Base-by-base conservation (phyloP, 192 early-diverging fungal genomes). In the Gamsiella multidivaricata region DNA sequence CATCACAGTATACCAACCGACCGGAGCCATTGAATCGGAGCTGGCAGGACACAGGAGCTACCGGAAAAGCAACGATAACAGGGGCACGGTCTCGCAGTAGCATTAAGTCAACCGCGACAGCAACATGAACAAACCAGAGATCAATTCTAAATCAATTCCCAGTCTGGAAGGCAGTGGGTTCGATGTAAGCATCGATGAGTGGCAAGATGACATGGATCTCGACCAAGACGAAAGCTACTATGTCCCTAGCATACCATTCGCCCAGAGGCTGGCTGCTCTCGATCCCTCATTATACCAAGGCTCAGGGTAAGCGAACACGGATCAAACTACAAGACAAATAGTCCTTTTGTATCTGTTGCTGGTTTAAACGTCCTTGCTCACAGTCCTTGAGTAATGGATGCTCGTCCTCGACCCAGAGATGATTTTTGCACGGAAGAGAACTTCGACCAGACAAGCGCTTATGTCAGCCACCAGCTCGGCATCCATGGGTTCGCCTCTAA, bases 371-470 rank as follows among this genome's bases (percentile, higher is more conserved):
- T n/a, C n/a, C n/a, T n/a, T n/a, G n/a, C n/a, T n/a, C n/a, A n/a
- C n/a, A n/a, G n/a, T n/a, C n/a, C n/a, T n/a, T n/a, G n/a, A n/a
- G n/a, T n/a, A n/a, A n/a, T n/a, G n/a, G n/a, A n/a, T n/a, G n/a
- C n/a, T n/a, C n/a, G n/a, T n/a, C n/a, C n/a, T n/a, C n/a, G 0
- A 43, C 25, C 7, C 39, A 78, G 74, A 0, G 74, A 78, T 8
- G 66, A 78, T 31, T 78, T 69, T 49, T 66, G 63, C 15, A 69
- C 54, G 9, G 60, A 59, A 29, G 74, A 78, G 11, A 78, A 78
- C 28, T 78, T 64, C 53, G 74, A 78, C 28, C 74, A 78, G 47
- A 78, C 74, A 25, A 78, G 74, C 32, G 57, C 74, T 18, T 69
- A 63, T 23, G 43, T 78, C 43, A 78, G 69, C 39, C 74, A 78